phyloP scores from a whole-genome alignment of 73 alveolate species.

The Paraurostyla sp. region DNA sequence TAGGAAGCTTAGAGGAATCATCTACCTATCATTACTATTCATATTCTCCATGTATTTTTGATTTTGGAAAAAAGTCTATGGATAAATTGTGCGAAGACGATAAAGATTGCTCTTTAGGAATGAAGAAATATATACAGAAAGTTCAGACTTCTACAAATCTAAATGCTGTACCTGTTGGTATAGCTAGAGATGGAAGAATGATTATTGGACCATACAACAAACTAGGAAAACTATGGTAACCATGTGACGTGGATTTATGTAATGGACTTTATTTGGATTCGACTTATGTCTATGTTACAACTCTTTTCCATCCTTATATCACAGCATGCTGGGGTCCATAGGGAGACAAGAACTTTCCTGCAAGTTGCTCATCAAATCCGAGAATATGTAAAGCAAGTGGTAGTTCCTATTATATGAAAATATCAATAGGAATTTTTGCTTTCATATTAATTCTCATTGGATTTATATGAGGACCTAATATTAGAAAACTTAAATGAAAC shows the following conservation, averaged over 20 bases:
- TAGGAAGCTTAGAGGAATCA: not conserved
- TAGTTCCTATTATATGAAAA: no score
- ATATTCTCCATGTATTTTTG: slow-evolving; percentile 29
- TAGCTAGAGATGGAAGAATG: slow-evolving; percentile 45
- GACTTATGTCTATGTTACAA: slow-evolving; percentile 14
- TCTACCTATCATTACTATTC: slow-evolving; percentile 10
- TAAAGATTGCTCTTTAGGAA: not conserved
- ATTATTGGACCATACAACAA: slow-evolving; percentile 24
- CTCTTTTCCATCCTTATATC: slow-evolving; percentile 58
- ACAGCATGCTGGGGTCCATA: slow-evolving; percentile 60
- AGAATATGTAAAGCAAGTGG: no score
- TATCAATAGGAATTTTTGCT: no score
- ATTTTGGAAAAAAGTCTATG: not conserved
- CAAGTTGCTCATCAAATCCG: no score
- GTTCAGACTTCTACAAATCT: not conserved
- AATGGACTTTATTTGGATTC: not conserved
- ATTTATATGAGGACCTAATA: no score
- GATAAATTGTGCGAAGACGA: not conserved
- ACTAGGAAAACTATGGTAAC: slow-evolving; percentile 2
- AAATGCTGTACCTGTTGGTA: not conserved
- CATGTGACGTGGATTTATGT: slow-evolving; percentile 52
- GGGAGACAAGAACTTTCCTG: no score
- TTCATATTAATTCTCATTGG: no score
- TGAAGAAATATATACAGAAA: not conserved
- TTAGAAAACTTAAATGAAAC: no score